Evolutionary conservation across 179 eudicot species (phyloP).

Genomic region (Silene noctiflora): DNA sequence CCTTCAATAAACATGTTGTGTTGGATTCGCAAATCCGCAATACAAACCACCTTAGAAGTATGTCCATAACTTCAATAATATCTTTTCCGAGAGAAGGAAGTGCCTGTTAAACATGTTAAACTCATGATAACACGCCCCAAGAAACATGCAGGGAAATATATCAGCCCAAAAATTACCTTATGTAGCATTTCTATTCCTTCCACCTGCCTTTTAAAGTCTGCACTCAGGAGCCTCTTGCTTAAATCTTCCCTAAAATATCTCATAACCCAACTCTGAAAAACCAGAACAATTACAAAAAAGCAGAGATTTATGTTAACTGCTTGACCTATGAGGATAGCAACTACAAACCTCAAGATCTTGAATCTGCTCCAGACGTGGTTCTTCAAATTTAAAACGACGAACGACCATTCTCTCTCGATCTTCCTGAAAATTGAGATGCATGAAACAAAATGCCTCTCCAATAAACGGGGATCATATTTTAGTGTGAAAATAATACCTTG

Average conservation of each 20-base stretch:
- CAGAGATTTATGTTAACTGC: background rate
- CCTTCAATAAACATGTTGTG: slow-evolving; percentile 94
- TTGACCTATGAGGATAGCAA: background rate
- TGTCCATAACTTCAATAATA: slow-evolving; percentile 74
- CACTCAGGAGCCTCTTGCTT: slow-evolving; percentile 70
- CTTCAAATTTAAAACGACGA: slow-evolving; percentile 88
- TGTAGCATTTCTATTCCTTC: slow-evolving; percentile 97
- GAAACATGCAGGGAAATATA: background rate
- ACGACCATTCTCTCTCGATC: slow-evolving; percentile 91
- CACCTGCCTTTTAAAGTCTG: slow-evolving; percentile 92
- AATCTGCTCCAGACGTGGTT: slow-evolving; percentile 84
- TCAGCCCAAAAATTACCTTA: slow-evolving; percentile 44
- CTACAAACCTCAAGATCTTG: slow-evolving; percentile 91
- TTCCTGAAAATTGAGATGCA: too few relatives aligned
- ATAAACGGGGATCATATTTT: too few relatives aligned
- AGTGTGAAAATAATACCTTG: slow-evolving; percentile 52
- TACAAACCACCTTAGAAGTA: slow-evolving; percentile 92
- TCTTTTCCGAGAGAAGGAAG: slow-evolving; percentile 74
- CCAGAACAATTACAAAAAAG: background rate
- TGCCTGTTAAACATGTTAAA: slow-evolving; percentile 43
- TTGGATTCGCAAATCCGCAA: slow-evolving; percentile 89
- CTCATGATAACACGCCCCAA: slow-evolving; percentile 9
- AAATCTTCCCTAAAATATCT: slow-evolving; percentile 90
- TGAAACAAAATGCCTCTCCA: too few relatives aligned
- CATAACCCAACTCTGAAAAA: slow-evolving; percentile 62